Base-by-base conservation (phyloP, 768 basidiomycete species). In the Termitomyces heimii region DNA sequence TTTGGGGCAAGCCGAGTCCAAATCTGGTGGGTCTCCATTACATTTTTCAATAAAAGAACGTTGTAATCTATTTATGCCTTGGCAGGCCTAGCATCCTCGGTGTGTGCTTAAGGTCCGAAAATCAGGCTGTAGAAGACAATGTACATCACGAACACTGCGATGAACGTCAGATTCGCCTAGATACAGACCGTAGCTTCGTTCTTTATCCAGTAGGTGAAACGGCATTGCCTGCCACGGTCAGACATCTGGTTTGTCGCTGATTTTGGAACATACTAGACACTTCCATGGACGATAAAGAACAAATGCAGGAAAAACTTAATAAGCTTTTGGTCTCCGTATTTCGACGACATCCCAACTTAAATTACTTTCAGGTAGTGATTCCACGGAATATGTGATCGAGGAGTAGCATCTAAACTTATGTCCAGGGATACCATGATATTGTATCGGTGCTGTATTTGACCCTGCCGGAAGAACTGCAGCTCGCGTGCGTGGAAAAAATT, bases 151-250 rank as follows among this genome's bases (percentile, higher is more conserved):
- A 97, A 24, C 92, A 94, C 67, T 73, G 71, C 4, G 94, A 97
- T 67, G 94, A 96, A 71, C 84, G 80, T 14, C 94, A 97, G 71
- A 92, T 97, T 59, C 73, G 77, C 56, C 80, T 96, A 34, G 94
- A 97, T 71, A 96, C 94, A 1, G 86, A 94, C 71, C 83, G 94
- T 48, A 94, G 92, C 62, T 98, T 98, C 65, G 91, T 97, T 55
- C 76, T 94, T 60, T 98, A 96, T 72, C 91, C 94, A 67, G 85
- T 84, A 80, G 90, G 93, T 90, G 77, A 72, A 79, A 64, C 56
- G 59, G 50, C 59, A 55, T 52, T 37, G 56, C 44, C 53, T 52
- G 42, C 18, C 32, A 24, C 26, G 14, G 10, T 24, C 5, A n/a
- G n/a, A 16, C 1, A 40, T 51, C 9, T 43, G 14, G 57, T 56